Conservation (phyloP, 2,329 filamentous ascomycete genomes). For the Lasiodiplodia theobromae region DNA sequence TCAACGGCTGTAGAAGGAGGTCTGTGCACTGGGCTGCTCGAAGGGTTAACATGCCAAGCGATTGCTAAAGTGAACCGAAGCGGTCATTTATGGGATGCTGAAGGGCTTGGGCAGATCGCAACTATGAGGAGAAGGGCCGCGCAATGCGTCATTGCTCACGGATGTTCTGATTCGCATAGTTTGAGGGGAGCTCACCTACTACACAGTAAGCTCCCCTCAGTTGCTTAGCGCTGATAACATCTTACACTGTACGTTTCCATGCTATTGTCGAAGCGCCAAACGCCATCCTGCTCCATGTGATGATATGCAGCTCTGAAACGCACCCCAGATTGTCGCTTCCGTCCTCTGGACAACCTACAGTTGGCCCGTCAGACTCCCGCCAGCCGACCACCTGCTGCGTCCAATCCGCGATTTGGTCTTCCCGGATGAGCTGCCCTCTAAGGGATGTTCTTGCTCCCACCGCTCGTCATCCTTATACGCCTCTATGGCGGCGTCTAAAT, state of each 20-base stretch:
- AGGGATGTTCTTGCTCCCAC: slow-evolving; percentile 75
- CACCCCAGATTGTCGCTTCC: slow-evolving; percentile 18
- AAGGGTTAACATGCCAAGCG: neutral
- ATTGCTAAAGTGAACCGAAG: neutral
- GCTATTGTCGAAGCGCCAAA: slow-evolving; percentile 16
- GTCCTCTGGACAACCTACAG: slow-evolving; percentile 33
- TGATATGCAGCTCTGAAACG: slow-evolving; percentile 24
- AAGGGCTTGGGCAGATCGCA: neutral
- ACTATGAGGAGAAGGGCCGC: slow-evolving; percentile 1
- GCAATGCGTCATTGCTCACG: neutral
- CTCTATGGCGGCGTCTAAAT: slow-evolving; percentile 69
- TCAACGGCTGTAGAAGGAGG: slow-evolving; percentile 9
- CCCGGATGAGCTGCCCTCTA: slow-evolving; percentile 57
- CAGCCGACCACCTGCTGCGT: slow-evolving; percentile 46
- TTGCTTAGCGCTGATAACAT: slow-evolving; percentile 15
- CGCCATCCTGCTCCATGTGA: slow-evolving; percentile 20
- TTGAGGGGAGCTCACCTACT: neutral
- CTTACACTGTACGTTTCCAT: slow-evolving; percentile 20
- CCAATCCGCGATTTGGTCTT: slow-evolving; percentile 45
- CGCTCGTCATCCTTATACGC: slow-evolving; percentile 74
- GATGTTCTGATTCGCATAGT: slow-evolving; percentile 13
- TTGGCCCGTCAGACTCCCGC: slow-evolving; percentile 45
- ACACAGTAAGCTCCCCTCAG: slow-evolving; percentile 3
- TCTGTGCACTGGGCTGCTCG: slow-evolving; percentile 6
- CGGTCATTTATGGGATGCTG: neutral